Base-by-base conservation (phyloP, 2,329 filamentous ascomycete genomes). In the Cylindrodendrum hubeiense region DNA sequence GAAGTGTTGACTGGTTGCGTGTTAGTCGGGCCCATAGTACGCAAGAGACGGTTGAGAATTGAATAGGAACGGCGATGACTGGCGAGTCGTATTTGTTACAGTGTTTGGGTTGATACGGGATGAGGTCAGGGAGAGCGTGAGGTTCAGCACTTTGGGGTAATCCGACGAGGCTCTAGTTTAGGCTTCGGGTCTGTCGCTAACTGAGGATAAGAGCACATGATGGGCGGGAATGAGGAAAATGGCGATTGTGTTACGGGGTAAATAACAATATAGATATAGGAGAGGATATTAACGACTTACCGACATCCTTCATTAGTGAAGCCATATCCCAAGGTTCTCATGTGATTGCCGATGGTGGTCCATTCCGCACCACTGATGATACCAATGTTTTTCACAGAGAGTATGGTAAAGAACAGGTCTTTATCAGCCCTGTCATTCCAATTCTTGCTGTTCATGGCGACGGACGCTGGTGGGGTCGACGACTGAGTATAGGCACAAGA, bases 281-380 rank as follows among this genome's bases (percentile, higher is more conserved):
- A 50, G 46, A 44, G 43, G 55, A 52, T 12, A 33, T 46, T 24
- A 61, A 39, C 54, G 52, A 85, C 87, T 80, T 80, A 89, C 87
- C 87, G 86, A 70, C 87, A 89, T 71, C 87, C 87, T 75, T 90
- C 87, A 80, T 90, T 89, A 19, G 87, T 89, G 76, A 90, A 89
- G 77, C 86, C 86, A 71, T 90, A 89, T 60, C 87, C 87, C 62
- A 89, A 72, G 37, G 79, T 77, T 65, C 87, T 83, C 87, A 90
- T 89, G 67, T 87, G 82, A 76, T 87, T 87, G 67, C 87, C 87
- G 71, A 90, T 89, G 41, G 83, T 87, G 28, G 82, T 85, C 87
- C 87, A 90, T 87, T 90, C 87, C 17, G 81, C 79, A 63, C 86
- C 87, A 77, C 86, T 89, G 77, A 90, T 89, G 74, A 89, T 83